phyloP scores from a whole-genome alignment of 129 eudicot genomes.

The Chrysanthemum seticuspe region DNA sequence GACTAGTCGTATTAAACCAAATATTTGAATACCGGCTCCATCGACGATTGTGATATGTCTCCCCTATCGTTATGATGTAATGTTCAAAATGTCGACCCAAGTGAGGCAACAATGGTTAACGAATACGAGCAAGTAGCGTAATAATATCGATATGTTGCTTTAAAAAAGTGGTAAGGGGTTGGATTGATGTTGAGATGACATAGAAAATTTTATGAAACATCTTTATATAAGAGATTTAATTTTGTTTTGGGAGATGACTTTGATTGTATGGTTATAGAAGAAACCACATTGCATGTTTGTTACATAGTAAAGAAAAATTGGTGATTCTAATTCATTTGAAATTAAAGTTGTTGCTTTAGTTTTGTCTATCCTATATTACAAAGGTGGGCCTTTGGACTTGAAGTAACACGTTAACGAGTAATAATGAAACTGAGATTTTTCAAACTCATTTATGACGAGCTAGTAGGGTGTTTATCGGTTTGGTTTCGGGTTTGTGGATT shows the following conservation, averaged over 20 bases:
- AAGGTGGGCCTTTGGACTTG: too few relatives aligned
- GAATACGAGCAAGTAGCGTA: background rate
- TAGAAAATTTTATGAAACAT: background rate
- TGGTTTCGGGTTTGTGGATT: too few relatives aligned
- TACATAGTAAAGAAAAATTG: background rate
- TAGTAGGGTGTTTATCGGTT: too few relatives aligned
- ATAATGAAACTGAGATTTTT: too few relatives aligned
- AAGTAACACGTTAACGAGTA: too few relatives aligned
- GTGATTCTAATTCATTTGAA: background rate
- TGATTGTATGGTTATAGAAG: background rate
- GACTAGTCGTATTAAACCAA: background rate
- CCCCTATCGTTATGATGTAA: background rate
- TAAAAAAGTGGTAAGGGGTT: slow-evolving; percentile 7
- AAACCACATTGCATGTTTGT: background rate
- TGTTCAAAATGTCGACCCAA: background rate
- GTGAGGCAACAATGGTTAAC: slow-evolving; percentile 8
- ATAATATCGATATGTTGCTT: background rate
- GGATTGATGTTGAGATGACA: slow-evolving; percentile 13
- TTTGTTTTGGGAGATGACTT: slow-evolving; percentile 16
- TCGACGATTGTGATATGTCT: background rate
- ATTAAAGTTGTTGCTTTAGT: too few relatives aligned
- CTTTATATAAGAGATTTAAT: background rate
- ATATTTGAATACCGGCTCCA: background rate
- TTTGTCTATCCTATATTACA: too few relatives aligned
- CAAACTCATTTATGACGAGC: background rate